phyloP scores from a whole-genome alignment of 208 protist species.

The Leishmania major region DNA sequence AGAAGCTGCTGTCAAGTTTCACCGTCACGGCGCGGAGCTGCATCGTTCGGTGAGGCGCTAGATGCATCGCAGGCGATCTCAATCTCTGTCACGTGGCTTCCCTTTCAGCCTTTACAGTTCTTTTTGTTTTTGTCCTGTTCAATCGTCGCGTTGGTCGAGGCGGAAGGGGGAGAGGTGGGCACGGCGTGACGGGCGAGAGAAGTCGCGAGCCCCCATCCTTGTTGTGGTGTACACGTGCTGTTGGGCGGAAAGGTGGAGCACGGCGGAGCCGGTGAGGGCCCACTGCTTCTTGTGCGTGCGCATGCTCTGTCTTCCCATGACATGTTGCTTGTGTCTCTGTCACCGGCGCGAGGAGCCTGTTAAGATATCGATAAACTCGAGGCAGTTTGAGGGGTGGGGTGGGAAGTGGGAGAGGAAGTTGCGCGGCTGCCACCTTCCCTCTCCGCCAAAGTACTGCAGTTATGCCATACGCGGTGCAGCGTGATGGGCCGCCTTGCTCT shows the following conservation, averaged over 20 bases:
- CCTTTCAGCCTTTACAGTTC: neutral
- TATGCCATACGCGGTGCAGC: neutral
- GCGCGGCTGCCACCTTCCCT: neutral
- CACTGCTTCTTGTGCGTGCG: neutral
- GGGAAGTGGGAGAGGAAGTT: neutral
- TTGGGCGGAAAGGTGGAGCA: neutral
- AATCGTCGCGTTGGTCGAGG: neutral
- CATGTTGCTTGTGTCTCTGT: neutral
- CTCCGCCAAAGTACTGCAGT: neutral
- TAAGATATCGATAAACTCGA: neutral
- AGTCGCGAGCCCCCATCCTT: neutral
- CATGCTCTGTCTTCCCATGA: neutral
- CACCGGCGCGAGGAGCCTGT: neutral
- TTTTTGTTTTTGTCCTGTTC: neutral
- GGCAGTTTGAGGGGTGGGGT: neutral
- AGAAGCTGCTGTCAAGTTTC: slow-evolving; percentile 62
- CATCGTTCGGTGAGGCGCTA: slow-evolving; percentile 35
- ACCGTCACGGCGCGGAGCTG: slow-evolving; percentile 67
- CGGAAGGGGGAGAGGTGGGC: neutral
- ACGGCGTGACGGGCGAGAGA: neutral
- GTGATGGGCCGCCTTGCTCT: neutral
- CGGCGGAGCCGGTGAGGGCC: neutral
- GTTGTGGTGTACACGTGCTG: neutral
- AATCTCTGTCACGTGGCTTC: no score
- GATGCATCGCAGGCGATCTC: neutral